phyloP scores from a whole-genome alignment of 495 filamentous ascomycete species.

The Aspergillus bertholletiae region DNA sequence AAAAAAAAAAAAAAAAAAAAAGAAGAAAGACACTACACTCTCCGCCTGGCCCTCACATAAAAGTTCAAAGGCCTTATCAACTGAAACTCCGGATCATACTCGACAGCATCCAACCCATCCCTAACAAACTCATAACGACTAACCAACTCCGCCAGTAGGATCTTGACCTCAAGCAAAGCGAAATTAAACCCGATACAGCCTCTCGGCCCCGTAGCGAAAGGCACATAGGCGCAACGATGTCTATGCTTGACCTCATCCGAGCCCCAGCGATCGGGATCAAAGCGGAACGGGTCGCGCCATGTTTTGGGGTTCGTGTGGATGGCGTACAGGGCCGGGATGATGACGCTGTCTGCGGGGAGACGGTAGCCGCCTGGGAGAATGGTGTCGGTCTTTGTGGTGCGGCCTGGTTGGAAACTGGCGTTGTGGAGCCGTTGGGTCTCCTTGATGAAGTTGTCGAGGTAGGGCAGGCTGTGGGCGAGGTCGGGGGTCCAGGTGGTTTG shows the following conservation, averaged over 20 bases:
- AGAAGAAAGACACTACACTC: slow-evolving; percentile 20
- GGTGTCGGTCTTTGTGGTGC: slow-evolving; percentile 47
- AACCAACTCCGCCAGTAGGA: slow-evolving; percentile 47
- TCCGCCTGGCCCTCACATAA: slow-evolving; percentile 44
- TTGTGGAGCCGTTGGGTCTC: slow-evolving; percentile 55
- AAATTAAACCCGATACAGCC: slow-evolving; percentile 58
- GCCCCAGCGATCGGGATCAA: slow-evolving; percentile 55
- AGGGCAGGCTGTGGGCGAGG: slow-evolving; percentile 36
- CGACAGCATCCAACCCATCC: slow-evolving; percentile 37
- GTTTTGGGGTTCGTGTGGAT: slow-evolving; percentile 51
- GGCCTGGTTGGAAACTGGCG: slow-evolving; percentile 52
- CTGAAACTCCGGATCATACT: slow-evolving; percentile 56
- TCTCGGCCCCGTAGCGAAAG: slow-evolving; percentile 48
- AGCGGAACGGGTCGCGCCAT: slow-evolving; percentile 49
- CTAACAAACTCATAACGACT: slow-evolving; percentile 49
- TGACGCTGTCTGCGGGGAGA: slow-evolving; percentile 38
- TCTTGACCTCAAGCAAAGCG: slow-evolving; percentile 53
- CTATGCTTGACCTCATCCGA: slow-evolving; percentile 41
- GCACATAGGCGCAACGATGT: slow-evolving; percentile 43
- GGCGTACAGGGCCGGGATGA: slow-evolving; percentile 43
- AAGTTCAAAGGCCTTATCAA: slow-evolving; percentile 52
- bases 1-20: no score
- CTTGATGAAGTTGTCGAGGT: slow-evolving; percentile 54
- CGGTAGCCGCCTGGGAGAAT: slow-evolving; percentile 54
- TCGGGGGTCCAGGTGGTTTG: slow-evolving; percentile 31